A percentile compares a stretch with the other conserved stretches of the same genome.
Evolutionary conservation across 768 basidiomycete species (phyloP).

Genomic region (Termitomyces titanicus): DNA sequence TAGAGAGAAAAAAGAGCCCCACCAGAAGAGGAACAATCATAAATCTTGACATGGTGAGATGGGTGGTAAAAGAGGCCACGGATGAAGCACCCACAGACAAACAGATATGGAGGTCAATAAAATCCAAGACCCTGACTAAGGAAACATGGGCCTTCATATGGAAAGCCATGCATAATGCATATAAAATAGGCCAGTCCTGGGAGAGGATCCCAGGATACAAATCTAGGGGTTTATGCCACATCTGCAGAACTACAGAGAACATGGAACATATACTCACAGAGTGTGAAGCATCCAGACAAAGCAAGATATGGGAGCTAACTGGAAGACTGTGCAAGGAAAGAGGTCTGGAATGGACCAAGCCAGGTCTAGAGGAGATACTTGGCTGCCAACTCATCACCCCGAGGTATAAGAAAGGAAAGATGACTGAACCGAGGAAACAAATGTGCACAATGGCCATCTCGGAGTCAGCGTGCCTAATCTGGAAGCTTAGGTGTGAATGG

Average conservation of each 20-base stretch:
- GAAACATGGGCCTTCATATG: background rate
- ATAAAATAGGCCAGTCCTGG: background rate
- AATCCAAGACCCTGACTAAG: background rate
- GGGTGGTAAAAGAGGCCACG: background rate
- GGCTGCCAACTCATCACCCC: conserved; percentile 2
- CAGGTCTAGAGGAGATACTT: conserved; percentile 15
- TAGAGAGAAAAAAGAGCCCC: background rate
- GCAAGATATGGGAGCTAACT: conserved; percentile 17
- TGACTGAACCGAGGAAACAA: background rate
- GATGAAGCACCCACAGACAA: background rate
- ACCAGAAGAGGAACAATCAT: background rate
- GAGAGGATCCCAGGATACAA: background rate
- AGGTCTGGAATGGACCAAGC: background rate
- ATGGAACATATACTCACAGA: conserved; percentile 1
- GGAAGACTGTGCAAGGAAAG: background rate
- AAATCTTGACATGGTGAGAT: background rate
- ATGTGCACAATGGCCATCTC: conserved; percentile 23
- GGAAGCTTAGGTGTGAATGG: conserved; percentile 24
- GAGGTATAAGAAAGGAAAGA: background rate
- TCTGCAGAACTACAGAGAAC: background rate
- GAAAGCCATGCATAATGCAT: background rate
- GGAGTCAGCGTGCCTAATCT: conserved; percentile 28
- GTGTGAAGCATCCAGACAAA: background rate
- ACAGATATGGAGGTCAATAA: background rate
- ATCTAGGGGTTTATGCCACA: background rate